A percentile compares a stretch with the other conserved stretches of the same genome.
Conservation (phyloP, 2,329 filamentous ascomycete species). For the Colletotrichum orchidophilum region DNA sequence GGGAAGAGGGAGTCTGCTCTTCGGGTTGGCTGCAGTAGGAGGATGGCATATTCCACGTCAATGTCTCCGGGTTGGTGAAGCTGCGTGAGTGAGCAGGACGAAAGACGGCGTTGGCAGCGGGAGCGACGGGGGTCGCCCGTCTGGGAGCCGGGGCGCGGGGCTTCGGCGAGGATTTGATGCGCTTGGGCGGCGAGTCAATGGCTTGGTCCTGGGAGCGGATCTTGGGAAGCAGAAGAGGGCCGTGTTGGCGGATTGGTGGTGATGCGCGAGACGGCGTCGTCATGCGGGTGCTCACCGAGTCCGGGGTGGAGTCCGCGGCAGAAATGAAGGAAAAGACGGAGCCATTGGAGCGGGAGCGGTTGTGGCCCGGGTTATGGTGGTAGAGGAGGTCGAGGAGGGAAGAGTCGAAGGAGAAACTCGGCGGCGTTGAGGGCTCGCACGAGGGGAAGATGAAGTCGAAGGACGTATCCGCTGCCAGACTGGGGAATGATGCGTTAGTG, state of each 20-base stretch:
- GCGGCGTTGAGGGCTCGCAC: conserved; percentile 61
- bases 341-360: conserved; percentile 71
- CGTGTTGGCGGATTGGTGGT: conserved; percentile 80
- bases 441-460: conserved; percentile 69
- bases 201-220: conserved; percentile 87
- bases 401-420: conserved; percentile 64
- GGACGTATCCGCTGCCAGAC: conserved; percentile 69
- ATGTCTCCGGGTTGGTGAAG: conserved; percentile 69
- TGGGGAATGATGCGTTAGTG: conserved; percentile 44
- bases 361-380: conserved; percentile 57
- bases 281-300: conserved; percentile 73
- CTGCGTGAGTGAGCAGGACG: conserved; percentile 64
- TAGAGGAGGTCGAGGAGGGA: conserved; percentile 65
- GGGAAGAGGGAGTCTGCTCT: conserved; percentile 48
- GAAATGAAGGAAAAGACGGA: conserved; percentile 77
- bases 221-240: conserved; percentile 83
- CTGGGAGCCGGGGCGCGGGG: conserved; percentile 42
- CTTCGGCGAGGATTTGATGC: conserved; percentile 63
- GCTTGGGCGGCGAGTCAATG: conserved; percentile 67
- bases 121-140: conserved; percentile 12
- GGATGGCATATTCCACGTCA: conserved; percentile 48
- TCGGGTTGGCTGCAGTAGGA: conserved; percentile 44
- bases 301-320: conserved; percentile 61
- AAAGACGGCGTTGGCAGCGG: conserved; percentile 43
- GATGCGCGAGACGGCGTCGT: conserved; percentile 73